Percentiles rank a stretch among this genome's conserved stretches.
phyloP scores from a whole-genome alignment of 768 basidiomycete genomes.

The Pleurotus cornucopiae region DNA sequence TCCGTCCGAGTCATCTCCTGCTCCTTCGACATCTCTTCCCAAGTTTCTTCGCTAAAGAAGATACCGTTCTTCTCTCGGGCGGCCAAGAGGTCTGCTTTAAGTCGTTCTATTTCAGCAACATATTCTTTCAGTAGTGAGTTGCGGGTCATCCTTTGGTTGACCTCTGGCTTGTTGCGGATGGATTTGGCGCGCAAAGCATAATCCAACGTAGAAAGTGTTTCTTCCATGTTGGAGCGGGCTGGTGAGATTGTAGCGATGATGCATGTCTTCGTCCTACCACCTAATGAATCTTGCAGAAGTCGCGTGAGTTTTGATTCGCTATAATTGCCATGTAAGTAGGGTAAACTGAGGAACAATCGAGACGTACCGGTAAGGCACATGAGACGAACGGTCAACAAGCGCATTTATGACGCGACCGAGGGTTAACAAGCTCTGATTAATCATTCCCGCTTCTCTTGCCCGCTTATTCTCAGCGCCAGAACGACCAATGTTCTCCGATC shows the following conservation, averaged over 20 bases:
- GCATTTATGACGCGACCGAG: slow-evolving; percentile 96
- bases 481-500: slow-evolving; percentile 95
- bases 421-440: slow-evolving; percentile 96
- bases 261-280: slow-evolving; percentile 95
- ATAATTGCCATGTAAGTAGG: background rate
- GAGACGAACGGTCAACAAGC: slow-evolving; percentile 85
- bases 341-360: background rate
- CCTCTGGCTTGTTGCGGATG: slow-evolving; percentile 91
- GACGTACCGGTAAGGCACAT: slow-evolving; percentile 88
- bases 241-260: slow-evolving; percentile 97
- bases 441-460: slow-evolving; percentile 97
- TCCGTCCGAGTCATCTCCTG: slow-evolving; percentile 76
- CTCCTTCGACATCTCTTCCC: slow-evolving; percentile 77
- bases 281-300: slow-evolving; percentile 97
- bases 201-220: slow-evolving; percentile 95
- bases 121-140: slow-evolving; percentile 93
- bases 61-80: slow-evolving; percentile 96
- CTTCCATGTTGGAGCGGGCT: slow-evolving; percentile 90
- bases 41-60: slow-evolving; percentile 87
- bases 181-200: slow-evolving; percentile 95
- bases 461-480: slow-evolving; percentile 94
- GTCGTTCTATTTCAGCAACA: slow-evolving; percentile 85
- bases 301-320: slow-evolving; percentile 98
- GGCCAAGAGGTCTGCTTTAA: slow-evolving; percentile 87
- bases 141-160: slow-evolving; percentile 92